Conservation (phyloP, 116 monocot species). For the Phalaenopsis hybrid region DNA sequence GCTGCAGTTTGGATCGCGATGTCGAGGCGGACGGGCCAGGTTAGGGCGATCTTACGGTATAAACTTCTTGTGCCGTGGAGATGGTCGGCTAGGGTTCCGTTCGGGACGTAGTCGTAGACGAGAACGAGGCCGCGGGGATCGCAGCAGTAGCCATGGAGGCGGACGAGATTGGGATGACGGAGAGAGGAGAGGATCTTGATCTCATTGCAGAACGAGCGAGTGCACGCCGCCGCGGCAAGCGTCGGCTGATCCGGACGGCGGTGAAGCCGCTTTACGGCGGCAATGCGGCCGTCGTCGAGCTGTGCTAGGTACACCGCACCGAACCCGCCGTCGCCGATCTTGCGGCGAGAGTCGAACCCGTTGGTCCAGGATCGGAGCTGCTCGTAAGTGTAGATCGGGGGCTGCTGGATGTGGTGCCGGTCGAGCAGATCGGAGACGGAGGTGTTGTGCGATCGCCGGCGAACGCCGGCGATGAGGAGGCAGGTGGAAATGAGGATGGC, state of each 20-base stretch:
- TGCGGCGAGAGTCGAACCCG: conserved; percentile 48
- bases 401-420: conserved; percentile 4
- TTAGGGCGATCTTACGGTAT: conserved; percentile 8
- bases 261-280: conserved; percentile 33
- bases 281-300: conserved; percentile 11
- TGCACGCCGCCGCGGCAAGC: conserved; percentile 3
- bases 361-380: conserved; percentile 28
- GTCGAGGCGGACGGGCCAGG: conserved; percentile 58
- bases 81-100: conserved; percentile 12
- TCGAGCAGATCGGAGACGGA: not conserved
- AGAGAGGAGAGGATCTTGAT: conserved; percentile 31
- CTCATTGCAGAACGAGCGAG: conserved; percentile 43
- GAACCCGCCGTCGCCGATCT: conserved; percentile 43
- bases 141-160: conserved; percentile 28
- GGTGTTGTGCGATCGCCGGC: conserved; percentile 11
- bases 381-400: conserved; percentile 62
- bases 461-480: conserved; percentile 47
- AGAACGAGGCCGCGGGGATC: conserved; percentile 13
- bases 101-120: conserved; percentile 39
- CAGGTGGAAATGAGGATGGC: conserved; percentile 44
- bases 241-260: conserved; percentile 43
- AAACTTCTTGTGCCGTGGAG: not conserved
- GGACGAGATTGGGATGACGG: conserved; percentile 35
- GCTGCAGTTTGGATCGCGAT: conserved; percentile 54
- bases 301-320: conserved; percentile 39